A percentile compares a stretch with the other conserved stretches of the same genome.
Evolutionary conservation across 192 early-diverging fungal species (phyloP).

Genomic region (Podila clonocystis): DNA sequence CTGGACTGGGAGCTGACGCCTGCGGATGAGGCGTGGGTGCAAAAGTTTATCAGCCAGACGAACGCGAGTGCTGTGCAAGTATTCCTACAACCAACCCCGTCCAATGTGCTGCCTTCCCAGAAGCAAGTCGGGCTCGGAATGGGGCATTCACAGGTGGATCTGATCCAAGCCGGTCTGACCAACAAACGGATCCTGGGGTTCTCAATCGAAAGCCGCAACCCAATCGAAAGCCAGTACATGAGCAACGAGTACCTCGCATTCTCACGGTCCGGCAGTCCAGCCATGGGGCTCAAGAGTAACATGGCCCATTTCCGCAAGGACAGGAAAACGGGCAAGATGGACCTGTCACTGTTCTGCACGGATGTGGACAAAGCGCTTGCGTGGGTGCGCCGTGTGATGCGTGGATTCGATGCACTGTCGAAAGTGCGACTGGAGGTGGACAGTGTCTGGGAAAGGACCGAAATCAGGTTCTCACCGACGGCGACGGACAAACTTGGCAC

Average conservation of each 20-base stretch:
- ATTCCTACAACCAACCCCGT: not conserved
- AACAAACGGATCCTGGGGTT: not conserved
- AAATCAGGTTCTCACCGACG: conserved; percentile 10
- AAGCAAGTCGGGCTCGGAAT: not conserved
- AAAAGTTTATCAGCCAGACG: conserved; percentile 9
- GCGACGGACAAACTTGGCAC: too few species aligned
- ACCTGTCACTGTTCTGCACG: conserved; percentile 6
- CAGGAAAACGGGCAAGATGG: not conserved
- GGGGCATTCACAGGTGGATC: not conserved
- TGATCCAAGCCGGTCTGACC: not conserved
- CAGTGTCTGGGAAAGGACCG: conserved; percentile 12
- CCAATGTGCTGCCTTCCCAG: not conserved
- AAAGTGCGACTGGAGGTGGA: conserved; percentile 13
- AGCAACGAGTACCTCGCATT: not conserved
- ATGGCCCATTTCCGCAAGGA: conserved; percentile 16
- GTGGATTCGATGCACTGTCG: conserved; percentile 22
- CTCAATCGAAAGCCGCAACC: conserved; percentile 1
- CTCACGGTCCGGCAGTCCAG: not conserved
- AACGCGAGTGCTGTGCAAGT: conserved; percentile 15
- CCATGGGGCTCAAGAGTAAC: not conserved
- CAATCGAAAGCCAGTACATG: not conserved
- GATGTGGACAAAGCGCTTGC: conserved; percentile 13
- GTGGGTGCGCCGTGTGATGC: conserved; percentile 1
- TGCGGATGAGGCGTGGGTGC: conserved; percentile 25
- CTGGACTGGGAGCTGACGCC: conserved; percentile 36